A percentile compares a stretch with the other conserved stretches of the same genome.
Conservation (phyloP, 257 asterid species). For the Linderniella brevidens region DNA sequence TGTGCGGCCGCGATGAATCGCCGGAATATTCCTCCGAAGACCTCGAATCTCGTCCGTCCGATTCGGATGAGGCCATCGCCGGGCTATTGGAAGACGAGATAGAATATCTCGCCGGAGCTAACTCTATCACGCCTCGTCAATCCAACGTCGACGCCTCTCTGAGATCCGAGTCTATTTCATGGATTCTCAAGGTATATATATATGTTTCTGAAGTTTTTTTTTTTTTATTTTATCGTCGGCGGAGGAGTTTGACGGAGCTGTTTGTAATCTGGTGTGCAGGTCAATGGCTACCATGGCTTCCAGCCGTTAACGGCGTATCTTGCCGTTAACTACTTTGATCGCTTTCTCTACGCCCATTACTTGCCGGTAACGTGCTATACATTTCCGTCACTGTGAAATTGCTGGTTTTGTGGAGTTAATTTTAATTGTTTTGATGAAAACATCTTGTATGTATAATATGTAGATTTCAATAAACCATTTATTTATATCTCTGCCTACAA, state of each 20-base stretch:
- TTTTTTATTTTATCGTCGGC: not conserved
- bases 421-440: too few species aligned
- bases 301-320: slow-evolving; percentile 85
- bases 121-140: slow-evolving; percentile 22
- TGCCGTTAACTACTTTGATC: slow-evolving; percentile 78
- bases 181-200: slow-evolving; percentile 92
- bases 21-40: too few species aligned
- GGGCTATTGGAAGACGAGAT: slow-evolving; percentile 55
- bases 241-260: too few species aligned
- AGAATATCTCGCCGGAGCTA: slow-evolving; percentile 18
- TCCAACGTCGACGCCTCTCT: slow-evolving; percentile 31
- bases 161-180: slow-evolving; percentile 53
- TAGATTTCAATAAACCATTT: too few species aligned
- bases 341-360: slow-evolving; percentile 49
- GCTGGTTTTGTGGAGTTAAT: too few species aligned
- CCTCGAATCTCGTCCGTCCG: slow-evolving; percentile 16
- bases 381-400: slow-evolving; percentile 11
- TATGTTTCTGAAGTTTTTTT: slow-evolving; percentile 8
- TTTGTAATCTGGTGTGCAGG: slow-evolving; percentile 29
- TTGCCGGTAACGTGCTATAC: slow-evolving; percentile 39
- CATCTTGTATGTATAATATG: too few species aligned
- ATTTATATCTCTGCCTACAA: too few species aligned
- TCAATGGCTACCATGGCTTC: slow-evolving; percentile 51
- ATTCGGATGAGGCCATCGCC: slow-evolving; percentile 18
- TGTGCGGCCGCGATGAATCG: too few species aligned